Percentiles rank a stretch among this genome's conserved stretches.
Evolutionary conservation across 495 filamentous ascomycete species (phyloP).

Genomic region (Hyaloscypha finlandica): DNA sequence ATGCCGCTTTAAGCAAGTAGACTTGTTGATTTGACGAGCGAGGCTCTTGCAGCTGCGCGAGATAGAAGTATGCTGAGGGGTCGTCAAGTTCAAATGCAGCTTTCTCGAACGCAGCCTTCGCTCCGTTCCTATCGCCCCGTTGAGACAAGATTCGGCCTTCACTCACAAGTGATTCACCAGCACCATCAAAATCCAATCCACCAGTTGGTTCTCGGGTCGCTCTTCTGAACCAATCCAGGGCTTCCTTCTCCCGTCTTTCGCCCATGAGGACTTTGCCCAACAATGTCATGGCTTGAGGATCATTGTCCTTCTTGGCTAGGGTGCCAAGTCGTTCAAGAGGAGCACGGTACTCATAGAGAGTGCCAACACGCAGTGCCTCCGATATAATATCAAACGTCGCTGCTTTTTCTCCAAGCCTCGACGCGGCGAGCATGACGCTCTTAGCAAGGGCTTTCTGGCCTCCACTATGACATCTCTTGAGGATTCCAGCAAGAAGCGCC

Average conservation of each 20-base stretch:
- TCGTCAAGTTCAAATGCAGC: constrained; percentile 32
- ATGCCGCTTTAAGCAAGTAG: constrained; percentile 31
- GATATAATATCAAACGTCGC: constrained; percentile 28
- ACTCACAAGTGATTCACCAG: constrained; percentile 25
- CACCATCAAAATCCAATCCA: constrained; percentile 17
- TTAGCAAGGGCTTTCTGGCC: constrained; percentile 14
- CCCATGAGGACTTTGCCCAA: constrained; percentile 22
- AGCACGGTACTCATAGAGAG: constrained; percentile 6
- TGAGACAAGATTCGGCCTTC: constrained; percentile 19
- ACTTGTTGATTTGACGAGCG: constrained; percentile 11
- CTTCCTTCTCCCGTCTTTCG: constrained; percentile 14
- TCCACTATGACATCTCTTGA: constrained; percentile 8
- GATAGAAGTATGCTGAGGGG: constrained; percentile 27
- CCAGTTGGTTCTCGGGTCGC: constrained; percentile 18
- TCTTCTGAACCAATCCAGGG: constrained; percentile 25
- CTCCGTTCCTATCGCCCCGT: constrained; percentile 11
- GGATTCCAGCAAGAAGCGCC: constrained; percentile 19
- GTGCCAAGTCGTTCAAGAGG: constrained; percentile 19
- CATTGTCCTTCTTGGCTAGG: constrained; percentile 21
- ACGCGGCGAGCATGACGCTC: constrained; percentile 25
- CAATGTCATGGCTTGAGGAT: constrained; percentile 29
- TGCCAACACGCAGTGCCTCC: constrained; percentile 4
- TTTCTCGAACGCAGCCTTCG: constrained; percentile 19
- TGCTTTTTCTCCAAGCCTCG: constrained; percentile 23
- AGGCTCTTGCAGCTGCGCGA: constrained; percentile 22